A percentile compares a stretch with the other conserved stretches of the same genome.
These are phyloP conservation scores for Nelumbo lutea DNA, from an alignment of 164 flowering plant genomes.

Conservation along the genomic window DNA sequence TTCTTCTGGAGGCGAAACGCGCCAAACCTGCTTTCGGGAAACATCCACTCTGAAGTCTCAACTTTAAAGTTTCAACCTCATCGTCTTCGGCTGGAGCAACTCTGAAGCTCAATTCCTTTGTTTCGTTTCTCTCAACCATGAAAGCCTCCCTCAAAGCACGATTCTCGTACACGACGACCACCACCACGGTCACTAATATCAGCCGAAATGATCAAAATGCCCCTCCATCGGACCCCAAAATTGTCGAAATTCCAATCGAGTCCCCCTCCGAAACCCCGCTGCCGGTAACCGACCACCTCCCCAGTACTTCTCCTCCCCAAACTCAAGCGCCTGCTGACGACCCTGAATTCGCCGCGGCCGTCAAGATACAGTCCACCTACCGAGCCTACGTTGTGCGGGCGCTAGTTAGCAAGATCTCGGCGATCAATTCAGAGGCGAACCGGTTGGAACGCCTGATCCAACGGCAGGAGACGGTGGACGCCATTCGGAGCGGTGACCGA, in stretches of 20 bases:
- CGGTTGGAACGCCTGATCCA: slow-evolving; percentile 50
- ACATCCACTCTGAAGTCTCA: too few species aligned
- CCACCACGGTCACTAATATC: slow-evolving; percentile 25
- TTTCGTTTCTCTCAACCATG: slow-evolving; percentile 16
- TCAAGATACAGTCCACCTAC: slow-evolving; percentile 69
- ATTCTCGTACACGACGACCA: slow-evolving; percentile 18
- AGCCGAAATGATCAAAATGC: slow-evolving; percentile 28
- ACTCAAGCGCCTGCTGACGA: too few species aligned
- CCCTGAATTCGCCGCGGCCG: slow-evolving; percentile 34
- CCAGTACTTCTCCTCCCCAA: slow-evolving; percentile 3
- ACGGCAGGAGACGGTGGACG: slow-evolving; percentile 81
- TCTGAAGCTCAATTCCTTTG: not conserved
- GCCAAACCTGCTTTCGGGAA: not conserved
- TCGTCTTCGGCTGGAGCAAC: too few species aligned
- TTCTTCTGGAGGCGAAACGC: too few species aligned
- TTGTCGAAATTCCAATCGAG: slow-evolving; percentile 24
- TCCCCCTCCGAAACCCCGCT: slow-evolving; percentile 6
- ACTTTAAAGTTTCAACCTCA: too few species aligned
- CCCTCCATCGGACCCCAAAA: slow-evolving; percentile 18
- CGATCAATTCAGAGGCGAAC: slow-evolving; percentile 48
- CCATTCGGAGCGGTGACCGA: slow-evolving; percentile 45
- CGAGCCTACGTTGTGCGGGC: slow-evolving; percentile 48
- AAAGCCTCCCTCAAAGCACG: slow-evolving; percentile 15
- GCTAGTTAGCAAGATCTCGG: slow-evolving; percentile 40
- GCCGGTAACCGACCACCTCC: slow-evolving; percentile 22